These are phyloP conservation scores for Rhizophora mangle DNA, from an alignment of 345 rosid species.

Conservation along the genomic window DNA sequence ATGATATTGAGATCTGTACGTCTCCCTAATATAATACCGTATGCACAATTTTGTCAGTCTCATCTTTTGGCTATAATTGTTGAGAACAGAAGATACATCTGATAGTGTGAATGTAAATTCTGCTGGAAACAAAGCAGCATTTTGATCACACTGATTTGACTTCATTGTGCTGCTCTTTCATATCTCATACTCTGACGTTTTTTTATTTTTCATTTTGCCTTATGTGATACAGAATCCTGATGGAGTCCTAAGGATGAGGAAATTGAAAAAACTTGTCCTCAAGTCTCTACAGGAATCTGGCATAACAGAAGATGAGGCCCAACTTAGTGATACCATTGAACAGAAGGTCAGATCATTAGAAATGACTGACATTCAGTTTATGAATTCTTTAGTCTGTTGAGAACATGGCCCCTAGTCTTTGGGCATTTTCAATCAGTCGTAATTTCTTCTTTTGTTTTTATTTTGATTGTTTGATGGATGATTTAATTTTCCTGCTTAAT, in stretches of 20 bases:
- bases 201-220: slow-evolving; percentile 1
- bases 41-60: not conserved
- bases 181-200: not conserved
- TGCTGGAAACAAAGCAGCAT: not conserved
- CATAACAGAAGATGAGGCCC: slow-evolving; percentile 34
- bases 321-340: slow-evolving; percentile 40
- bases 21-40: slow-evolving; percentile 6
- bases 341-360: slow-evolving; percentile 50
- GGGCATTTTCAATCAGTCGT: not conserved
- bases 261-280: slow-evolving; percentile 56
- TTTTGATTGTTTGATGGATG: not conserved
- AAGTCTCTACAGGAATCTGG: slow-evolving; percentile 53
- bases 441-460: not conserved
- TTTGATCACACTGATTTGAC: not conserved
- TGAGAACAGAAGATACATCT: not conserved
- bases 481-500: slow-evolving; percentile 1
- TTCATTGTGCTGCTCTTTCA: not conserved
- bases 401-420: too few species aligned
- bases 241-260: slow-evolving; percentile 64
- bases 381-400: too few species aligned
- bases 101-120: not conserved
- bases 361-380: not conserved
- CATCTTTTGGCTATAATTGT: not conserved
- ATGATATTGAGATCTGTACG: slow-evolving; percentile 65
- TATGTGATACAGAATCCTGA: slow-evolving; percentile 46